Evolutionary conservation across 106 monocot genomes (phyloP).

Genomic region (Dactylorhiza incarnata): DNA sequence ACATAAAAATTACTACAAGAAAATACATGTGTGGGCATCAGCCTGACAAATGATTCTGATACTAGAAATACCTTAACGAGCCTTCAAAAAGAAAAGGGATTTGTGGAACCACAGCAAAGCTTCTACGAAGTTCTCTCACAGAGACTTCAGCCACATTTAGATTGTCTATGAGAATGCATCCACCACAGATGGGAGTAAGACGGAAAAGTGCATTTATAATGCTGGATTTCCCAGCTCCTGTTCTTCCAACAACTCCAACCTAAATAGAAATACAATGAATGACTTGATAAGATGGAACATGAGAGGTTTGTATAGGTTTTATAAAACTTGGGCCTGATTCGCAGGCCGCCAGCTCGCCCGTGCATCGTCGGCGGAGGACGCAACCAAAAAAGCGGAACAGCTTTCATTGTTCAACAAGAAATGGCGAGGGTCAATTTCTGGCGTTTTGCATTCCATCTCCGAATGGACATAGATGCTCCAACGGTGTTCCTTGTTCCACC

Average conservation of each 20-base stretch:
- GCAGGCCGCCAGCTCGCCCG: no score
- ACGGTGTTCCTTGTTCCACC: no score
- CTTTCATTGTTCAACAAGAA: no score
- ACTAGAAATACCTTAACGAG: slow-evolving; percentile 54
- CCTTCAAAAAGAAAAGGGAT: slow-evolving; percentile 92
- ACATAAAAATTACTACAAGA: no score
- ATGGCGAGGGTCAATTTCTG: no score
- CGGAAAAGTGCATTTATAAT: slow-evolving; percentile 95
- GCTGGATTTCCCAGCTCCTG: slow-evolving; percentile 96
- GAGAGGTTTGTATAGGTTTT: neutral
- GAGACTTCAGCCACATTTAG: slow-evolving; percentile 54
- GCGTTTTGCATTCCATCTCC: no score
- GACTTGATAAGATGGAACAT: neutral
- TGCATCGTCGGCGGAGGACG: no score
- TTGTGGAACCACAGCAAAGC: slow-evolving; percentile 86
- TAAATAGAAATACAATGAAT: slow-evolving; percentile 14
- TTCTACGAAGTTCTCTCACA: slow-evolving; percentile 67
- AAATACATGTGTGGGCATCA: no score
- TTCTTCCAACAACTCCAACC: slow-evolving; percentile 97
- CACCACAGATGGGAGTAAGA: slow-evolving; percentile 60
- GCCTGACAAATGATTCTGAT: neutral
- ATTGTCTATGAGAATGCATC: slow-evolving; percentile 70
- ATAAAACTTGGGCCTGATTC: neutral
- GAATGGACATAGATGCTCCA: no score
- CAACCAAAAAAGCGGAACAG: no score